Evolutionary conservation across 2,329 filamentous ascomycete species (phyloP).

Genomic region (Pseudogymnoascus verrucosus): DNA sequence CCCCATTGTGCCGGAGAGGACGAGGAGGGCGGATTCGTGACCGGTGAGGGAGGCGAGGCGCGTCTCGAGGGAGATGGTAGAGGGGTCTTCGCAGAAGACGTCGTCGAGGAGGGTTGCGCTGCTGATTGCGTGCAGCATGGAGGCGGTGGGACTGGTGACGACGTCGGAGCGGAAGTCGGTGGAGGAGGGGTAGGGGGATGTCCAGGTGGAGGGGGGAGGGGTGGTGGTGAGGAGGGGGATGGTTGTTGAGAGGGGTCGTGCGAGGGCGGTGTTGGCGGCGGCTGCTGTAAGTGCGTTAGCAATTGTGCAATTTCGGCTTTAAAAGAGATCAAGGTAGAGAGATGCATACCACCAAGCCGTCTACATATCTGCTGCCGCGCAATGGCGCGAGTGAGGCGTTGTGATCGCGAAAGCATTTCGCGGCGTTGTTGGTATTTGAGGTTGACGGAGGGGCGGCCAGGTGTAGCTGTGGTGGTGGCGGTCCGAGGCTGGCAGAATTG

Average conservation of each 20-base stretch:
- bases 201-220: slow-evolving; percentile 19
- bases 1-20: slow-evolving; percentile 88
- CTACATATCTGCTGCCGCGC: neutral
- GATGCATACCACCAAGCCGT: neutral
- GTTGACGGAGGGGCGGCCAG: neutral
- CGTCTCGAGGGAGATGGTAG: slow-evolving; percentile 66
- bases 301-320: neutral
- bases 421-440: neutral
- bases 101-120: slow-evolving; percentile 73
- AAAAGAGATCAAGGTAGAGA: no score
- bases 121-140: slow-evolving; percentile 75
- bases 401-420: neutral
- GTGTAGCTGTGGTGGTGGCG: neutral
- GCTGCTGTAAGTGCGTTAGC: neutral
- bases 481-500: neutral
- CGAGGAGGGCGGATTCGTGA: slow-evolving; percentile 71
- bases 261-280: neutral
- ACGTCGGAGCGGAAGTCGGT: slow-evolving; percentile 43
- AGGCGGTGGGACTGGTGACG: slow-evolving; percentile 66
- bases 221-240: neutral
- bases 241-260: neutral
- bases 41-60: slow-evolving; percentile 65
- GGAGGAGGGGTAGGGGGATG: slow-evolving; percentile 24
- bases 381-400: neutral
- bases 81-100: slow-evolving; percentile 72